These are phyloP conservation scores for Ophiorrhiza pumila DNA, from an alignment of 257 asterid genomes.

Conservation along the genomic window DNA sequence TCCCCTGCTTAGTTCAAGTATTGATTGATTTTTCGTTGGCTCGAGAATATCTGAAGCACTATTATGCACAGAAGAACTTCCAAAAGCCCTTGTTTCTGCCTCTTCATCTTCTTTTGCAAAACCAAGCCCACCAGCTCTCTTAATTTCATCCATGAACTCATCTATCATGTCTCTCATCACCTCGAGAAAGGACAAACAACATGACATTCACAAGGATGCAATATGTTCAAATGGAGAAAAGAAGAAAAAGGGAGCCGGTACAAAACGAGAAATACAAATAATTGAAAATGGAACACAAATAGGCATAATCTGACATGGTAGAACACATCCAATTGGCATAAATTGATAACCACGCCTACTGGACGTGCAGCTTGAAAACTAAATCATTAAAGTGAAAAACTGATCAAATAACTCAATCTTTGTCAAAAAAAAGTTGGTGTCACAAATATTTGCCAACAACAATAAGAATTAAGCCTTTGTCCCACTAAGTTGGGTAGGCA, in stretches of 20 bases:
- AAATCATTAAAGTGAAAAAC: neutral
- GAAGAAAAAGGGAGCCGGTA: neutral
- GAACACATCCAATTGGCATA: neutral
- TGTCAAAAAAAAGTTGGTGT: neutral
- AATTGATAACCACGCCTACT: neutral
- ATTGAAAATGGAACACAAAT: neutral
- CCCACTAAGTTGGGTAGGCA: too few relatives aligned
- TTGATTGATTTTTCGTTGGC: constrained; percentile 27
- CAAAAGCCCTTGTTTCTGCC: constrained; percentile 31
- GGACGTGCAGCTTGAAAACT: neutral
- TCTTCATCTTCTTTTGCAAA: constrained; percentile 36
- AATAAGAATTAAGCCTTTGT: too few relatives aligned
- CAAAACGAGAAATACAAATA: neutral
- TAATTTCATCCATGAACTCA: constrained; percentile 79
- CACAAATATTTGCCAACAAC: neutral
- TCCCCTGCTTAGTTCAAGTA: constrained; percentile 27
- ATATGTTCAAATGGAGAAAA: neutral
- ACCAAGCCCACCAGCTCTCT: constrained; percentile 45
- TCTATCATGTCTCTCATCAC: constrained; percentile 78
- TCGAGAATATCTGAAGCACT: constrained; percentile 28
- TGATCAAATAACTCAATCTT: neutral
- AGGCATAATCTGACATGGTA: neutral
- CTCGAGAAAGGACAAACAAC: constrained; percentile 28
- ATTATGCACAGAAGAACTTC: constrained; percentile 26
- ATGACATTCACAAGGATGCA: neutral